Evolutionary conservation across 2,329 filamentous ascomycete genomes (phyloP), one percentile per base, ranked within the genome.

Genomic region (Aspergillus pseudotamarii): DNA sequence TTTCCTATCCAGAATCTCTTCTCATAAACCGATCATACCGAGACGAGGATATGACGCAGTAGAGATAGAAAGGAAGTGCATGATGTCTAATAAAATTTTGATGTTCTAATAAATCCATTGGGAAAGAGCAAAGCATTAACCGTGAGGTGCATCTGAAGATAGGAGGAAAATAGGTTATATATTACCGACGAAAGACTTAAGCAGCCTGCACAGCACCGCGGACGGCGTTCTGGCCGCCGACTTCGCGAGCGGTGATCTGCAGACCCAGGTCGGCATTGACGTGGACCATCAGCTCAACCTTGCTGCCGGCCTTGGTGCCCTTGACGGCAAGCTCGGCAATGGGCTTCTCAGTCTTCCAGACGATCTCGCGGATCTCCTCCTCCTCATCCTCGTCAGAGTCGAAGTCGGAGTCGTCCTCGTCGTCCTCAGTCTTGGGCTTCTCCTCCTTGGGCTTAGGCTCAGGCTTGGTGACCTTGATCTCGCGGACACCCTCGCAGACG

Each of bases 231-330:
- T 96, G 94, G 64, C 88, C 91, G 67, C 94, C 94, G 56, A 97
- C 90, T 78, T 96, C 93, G 68, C 94, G 86, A 61, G 90, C 89
- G 48, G 94, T 91, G 69, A 97, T 85, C 57, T 91, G 92, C 66
- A 97, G 86, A 68, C 85, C 85, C 61, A 97, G 83, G 76, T 98
- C 93, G 30, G 88, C 89, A 60, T 86, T 87, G 68, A 98, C 90
- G 78, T 94, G 96, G 73, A 98, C 87, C 76, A 93, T 96, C 60
- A 98, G 89, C 84, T 99, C 95, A 69, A 99, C 88, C 84, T 97
- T 97, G 73, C 88, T 87, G 63, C 88, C 91, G 82, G 94, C 93
- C 88, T 94, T 94, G 71, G 96, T 87, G 64, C 85, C 92, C 79
- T 87, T 91, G 76, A 99, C 82, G 36, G 90, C 91, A 12, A 92